Conservation (phyloP, 2,329 filamentous ascomycete genomes). For the Phyllosticta citrichinensis region DNA sequence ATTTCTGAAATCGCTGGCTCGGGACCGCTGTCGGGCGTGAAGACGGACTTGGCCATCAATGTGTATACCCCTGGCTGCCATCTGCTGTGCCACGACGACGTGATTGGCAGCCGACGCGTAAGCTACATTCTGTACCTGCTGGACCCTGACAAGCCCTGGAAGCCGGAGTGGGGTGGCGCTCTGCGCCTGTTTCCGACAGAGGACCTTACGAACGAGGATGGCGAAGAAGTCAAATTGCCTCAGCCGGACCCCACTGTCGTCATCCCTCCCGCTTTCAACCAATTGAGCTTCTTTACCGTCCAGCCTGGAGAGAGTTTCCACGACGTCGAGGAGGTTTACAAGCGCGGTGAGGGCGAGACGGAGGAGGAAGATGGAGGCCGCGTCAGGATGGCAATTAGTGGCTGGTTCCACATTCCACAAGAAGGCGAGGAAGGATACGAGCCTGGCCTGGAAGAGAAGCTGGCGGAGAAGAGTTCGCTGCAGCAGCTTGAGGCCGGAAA, state of each 20-base stretch:
- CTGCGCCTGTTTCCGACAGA: conserved; percentile 73
- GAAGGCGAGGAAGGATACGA: conserved; percentile 86
- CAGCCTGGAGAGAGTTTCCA: conserved; percentile 98
- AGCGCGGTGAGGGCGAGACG: conserved; percentile 49
- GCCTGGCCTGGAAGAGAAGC: conserved; percentile 75
- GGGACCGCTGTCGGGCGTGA: conserved; percentile 78
- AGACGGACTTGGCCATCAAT: conserved; percentile 99
- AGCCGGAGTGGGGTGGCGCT: conserved; percentile 85
- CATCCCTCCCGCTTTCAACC: conserved; percentile 93
- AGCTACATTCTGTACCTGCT: conserved; percentile 97
- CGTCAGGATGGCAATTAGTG: conserved; percentile 93
- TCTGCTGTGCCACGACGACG: conserved; percentile 93
- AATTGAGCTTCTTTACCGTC: conserved; percentile 95
- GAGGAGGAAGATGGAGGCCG: conserved; percentile 59
- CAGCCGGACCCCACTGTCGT: conserved; percentile 66
- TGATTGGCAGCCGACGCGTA: conserved; percentile 90
- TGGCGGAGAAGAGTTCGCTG: conserved; percentile 80
- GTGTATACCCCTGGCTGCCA: conserved; percentile 95
- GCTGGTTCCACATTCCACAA: conserved; percentile 98
- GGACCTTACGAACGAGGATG: conserved; percentile 54
- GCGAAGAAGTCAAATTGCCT: conserved; percentile 69
- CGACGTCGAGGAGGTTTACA: conserved; percentile 96
- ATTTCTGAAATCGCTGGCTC: conserved; percentile 77
- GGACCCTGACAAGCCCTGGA: conserved; percentile 84
- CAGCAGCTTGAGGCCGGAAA: conserved; percentile 81